These are phyloP conservation scores for Aspergillus flavus DNA, from an alignment of 2,329 filamentous ascomycete species.

Conservation along the genomic window DNA sequence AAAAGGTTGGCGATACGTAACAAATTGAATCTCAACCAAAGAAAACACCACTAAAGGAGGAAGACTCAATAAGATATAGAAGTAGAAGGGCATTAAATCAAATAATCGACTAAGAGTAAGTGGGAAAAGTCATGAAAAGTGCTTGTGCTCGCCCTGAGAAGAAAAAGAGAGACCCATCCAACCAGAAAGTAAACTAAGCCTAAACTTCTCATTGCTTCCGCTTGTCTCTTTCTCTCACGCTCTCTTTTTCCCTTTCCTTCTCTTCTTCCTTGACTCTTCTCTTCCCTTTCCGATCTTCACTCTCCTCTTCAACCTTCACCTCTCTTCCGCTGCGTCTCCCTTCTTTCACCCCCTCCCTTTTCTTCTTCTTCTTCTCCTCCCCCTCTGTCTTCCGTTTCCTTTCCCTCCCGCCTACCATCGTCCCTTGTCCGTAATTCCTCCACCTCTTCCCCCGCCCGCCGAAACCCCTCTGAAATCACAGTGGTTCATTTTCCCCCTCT, in stretches of 20 bases:
- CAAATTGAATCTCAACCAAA: neutral
- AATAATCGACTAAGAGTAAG: too few species aligned
- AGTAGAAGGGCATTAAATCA: neutral
- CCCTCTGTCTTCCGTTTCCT: conserved; percentile 15
- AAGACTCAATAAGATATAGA: too few species aligned
- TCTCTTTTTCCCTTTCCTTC: conserved; percentile 16
- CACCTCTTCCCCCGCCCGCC: conserved; percentile 33
- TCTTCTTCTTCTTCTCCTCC: conserved; percentile 7
- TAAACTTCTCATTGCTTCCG: conserved; percentile 1
- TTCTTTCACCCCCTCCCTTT: conserved; percentile 22
- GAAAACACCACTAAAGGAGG: neutral
- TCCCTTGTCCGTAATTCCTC: conserved; percentile 24
- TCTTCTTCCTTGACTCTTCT: conserved; percentile 13
- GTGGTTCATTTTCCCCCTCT: conserved; percentile 24
- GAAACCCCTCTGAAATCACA: conserved; percentile 27
- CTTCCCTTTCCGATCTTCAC: conserved; percentile 22
- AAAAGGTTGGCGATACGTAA: neutral
- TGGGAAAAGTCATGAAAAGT: neutral
- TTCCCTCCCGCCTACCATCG: conserved; percentile 22
- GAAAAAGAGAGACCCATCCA: neutral
- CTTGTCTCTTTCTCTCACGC: conserved; percentile 14
- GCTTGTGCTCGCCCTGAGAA: neutral
- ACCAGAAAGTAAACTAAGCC: conserved; percentile 1
- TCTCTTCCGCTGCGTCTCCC: conserved; percentile 16
- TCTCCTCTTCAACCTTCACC: conserved; percentile 24